These are phyloP conservation scores for Extremus antarcticus DNA, from an alignment of 495 filamentous ascomycete genomes.

Conservation along the genomic window DNA sequence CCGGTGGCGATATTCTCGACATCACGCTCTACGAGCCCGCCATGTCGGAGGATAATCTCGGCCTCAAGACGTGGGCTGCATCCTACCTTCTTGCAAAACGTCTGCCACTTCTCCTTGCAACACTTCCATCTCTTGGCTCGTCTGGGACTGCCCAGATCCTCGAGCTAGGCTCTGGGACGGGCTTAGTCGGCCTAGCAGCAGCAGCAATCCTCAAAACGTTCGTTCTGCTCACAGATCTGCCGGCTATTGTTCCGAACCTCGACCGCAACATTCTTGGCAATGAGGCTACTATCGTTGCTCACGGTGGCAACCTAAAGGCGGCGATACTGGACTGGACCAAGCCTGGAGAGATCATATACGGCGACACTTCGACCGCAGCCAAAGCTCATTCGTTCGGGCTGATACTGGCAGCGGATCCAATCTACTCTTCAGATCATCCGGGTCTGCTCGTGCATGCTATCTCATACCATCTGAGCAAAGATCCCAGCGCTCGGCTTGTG, in stretches of 20 bases:
- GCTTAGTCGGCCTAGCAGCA: constrained; percentile 46
- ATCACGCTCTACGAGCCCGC: constrained; percentile 74
- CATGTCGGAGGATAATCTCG: constrained; percentile 75
- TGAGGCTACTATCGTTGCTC: constrained; percentile 38
- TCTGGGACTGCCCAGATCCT: constrained; percentile 32
- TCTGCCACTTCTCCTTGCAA: constrained; percentile 40
- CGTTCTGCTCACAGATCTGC: constrained; percentile 56
- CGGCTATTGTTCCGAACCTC: constrained; percentile 60
- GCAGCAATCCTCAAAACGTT: constrained; percentile 31
- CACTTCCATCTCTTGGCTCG: neutral
- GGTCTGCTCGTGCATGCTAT: constrained; percentile 49
- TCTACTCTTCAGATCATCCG: constrained; percentile 61
- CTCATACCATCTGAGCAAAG: constrained; percentile 39
- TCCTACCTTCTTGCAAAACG: constrained; percentile 76
- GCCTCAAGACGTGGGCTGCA: constrained; percentile 69
- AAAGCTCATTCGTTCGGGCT: constrained; percentile 41
- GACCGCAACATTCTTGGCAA: constrained; percentile 49
- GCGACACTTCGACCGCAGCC: neutral
- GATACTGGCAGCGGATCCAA: constrained; percentile 59
- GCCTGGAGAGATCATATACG: constrained; percentile 14
- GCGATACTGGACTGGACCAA: constrained; percentile 60
- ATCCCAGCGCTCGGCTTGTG: constrained; percentile 42
- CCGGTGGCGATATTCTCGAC: constrained; percentile 35
- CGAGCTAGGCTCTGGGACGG: constrained; percentile 56
- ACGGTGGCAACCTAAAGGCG: constrained; percentile 31